Conservation (phyloP, 306 rosid species). For the Glycine latifolia region DNA sequence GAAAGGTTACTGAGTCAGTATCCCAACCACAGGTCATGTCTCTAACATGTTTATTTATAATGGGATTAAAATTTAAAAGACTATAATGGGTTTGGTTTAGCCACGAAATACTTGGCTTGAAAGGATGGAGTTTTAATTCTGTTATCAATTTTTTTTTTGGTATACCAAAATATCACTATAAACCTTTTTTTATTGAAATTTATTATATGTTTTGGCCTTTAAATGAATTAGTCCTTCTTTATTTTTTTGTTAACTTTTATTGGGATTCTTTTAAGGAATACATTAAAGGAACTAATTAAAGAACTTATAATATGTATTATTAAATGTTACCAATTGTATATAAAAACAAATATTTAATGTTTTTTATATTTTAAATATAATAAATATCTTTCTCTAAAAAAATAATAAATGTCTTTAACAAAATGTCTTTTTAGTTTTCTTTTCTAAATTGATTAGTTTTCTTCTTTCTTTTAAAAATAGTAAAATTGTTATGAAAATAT, state of each 20-base stretch:
- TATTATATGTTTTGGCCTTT: background rate
- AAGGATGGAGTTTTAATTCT: no score
- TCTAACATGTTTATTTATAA: background rate
- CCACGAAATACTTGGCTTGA: no score
- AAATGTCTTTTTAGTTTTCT: no score
- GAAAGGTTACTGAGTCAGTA: background rate
- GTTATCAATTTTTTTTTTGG: conserved; percentile 14
- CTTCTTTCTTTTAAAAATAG: background rate
- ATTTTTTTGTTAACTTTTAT: background rate
- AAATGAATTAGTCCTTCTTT: background rate
- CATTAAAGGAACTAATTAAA: background rate
- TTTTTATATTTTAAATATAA: background rate
- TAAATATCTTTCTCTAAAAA: no score
- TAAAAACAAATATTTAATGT: background rate
- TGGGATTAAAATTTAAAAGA: background rate
- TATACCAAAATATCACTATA: background rate
- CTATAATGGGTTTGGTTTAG: background rate
- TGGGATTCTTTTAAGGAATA: background rate
- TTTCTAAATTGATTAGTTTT: background rate
- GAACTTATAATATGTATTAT: background rate
- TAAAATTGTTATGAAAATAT: background rate
- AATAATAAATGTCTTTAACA: no score
- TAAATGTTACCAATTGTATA: background rate
- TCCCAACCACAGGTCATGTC: conserved; percentile 1
- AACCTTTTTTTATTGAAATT: background rate